Evolutionary conservation across 768 basidiomycete genomes (phyloP).

Genomic region (Aureoboletus auriporus): DNA sequence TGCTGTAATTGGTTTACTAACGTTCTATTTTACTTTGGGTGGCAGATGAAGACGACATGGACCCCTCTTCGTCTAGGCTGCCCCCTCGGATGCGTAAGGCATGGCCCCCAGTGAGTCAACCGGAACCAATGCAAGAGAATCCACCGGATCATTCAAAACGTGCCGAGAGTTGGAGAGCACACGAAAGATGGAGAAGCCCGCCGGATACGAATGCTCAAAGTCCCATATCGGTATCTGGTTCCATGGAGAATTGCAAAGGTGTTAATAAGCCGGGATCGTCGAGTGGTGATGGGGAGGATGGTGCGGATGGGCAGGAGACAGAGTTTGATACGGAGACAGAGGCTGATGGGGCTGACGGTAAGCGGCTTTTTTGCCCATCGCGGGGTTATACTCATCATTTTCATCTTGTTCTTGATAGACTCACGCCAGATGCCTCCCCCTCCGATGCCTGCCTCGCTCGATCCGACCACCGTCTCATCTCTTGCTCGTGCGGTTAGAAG

Average conservation of each 20-base stretch:
- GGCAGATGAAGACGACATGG: slow-evolving; percentile 11
- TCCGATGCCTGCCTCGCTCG: slow-evolving; percentile 42
- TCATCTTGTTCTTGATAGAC: slow-evolving; percentile 24
- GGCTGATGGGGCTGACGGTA: slow-evolving; percentile 21
- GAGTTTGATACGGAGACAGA: slow-evolving; percentile 32
- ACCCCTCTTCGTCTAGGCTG: slow-evolving; percentile 27
- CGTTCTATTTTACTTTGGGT: background rate
- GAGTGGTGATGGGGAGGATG: slow-evolving; percentile 10
- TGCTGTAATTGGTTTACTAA: background rate
- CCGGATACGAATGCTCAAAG: slow-evolving; percentile 16
- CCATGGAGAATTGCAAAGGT: background rate
- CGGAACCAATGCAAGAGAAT: slow-evolving; percentile 6
- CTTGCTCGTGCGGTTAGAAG: slow-evolving; percentile 18
- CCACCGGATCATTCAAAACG: background rate
- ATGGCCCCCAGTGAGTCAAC: slow-evolving; percentile 25
- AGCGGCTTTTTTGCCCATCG: slow-evolving; percentile 2
- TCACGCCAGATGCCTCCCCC: slow-evolving; percentile 47
- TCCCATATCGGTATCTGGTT: slow-evolving; percentile 11
- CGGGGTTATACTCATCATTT: background rate
- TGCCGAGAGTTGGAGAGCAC: slow-evolving; percentile 7
- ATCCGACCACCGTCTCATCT: slow-evolving; percentile 37
- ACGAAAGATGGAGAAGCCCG: slow-evolving; percentile 23
- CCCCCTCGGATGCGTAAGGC: slow-evolving; percentile 64
- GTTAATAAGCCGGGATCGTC: background rate
- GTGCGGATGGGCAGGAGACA: slow-evolving; percentile 24